Percentiles rank a stretch among this genome's conserved stretches.
Conservation (phyloP, 2,329 filamentous ascomycete genomes). For the Epichloe bromicola region DNA sequence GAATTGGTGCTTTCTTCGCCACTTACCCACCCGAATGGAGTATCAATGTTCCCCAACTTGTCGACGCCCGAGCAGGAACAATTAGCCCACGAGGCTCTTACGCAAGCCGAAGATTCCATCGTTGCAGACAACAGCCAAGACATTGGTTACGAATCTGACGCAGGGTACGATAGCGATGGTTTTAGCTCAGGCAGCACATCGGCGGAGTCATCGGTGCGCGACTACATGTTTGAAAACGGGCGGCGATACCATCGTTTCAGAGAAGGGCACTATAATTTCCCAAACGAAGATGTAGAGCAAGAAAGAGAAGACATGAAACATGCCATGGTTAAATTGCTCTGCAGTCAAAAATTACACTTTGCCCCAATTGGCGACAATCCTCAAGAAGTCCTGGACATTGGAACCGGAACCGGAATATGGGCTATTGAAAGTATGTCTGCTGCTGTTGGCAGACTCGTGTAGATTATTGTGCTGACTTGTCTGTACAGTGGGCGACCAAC, state of each 20-base stretch:
- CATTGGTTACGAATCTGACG: conserved; percentile 17
- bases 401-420: conserved; percentile 47
- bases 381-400: conserved; percentile 41
- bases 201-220: conserved; percentile 27
- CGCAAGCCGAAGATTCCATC: conserved; percentile 24
- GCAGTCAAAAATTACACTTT: conserved; percentile 35
- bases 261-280: conserved; percentile 42
- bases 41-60: conserved; percentile 23
- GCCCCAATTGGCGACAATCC: conserved; percentile 35
- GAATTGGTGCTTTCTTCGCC: conserved; percentile 15
- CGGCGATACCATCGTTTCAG: conserved; percentile 43
- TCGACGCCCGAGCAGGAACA: conserved; percentile 22
- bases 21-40: conserved; percentile 26
- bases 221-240: conserved; percentile 45
- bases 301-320: conserved; percentile 46
- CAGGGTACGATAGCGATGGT: conserved; percentile 25
- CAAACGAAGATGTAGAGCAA: conserved; percentile 47
- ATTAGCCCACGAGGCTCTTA: conserved; percentile 23
- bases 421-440: conserved; percentile 36
- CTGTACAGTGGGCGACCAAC: conserved; percentile 31
- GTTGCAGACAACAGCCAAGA: conserved; percentile 18
- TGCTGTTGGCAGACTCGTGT: not conserved
- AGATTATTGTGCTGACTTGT: not conserved
- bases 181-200: conserved; percentile 25
- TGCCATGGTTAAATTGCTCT: conserved; percentile 35